Evolutionary conservation across 1,139 yeast species (phyloP).

Genomic region (Pichia norvegensis): DNA sequence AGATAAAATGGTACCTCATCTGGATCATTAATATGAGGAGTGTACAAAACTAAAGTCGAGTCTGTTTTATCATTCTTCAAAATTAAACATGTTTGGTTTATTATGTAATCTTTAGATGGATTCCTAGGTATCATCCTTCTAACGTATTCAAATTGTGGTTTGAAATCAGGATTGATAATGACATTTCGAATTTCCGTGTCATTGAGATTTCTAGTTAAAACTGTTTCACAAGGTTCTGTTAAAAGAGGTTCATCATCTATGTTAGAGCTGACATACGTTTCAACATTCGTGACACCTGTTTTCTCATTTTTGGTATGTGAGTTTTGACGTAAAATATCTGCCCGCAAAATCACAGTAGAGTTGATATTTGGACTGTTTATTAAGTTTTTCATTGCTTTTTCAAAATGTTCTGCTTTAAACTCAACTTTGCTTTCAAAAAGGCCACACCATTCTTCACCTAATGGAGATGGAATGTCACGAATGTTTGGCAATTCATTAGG

Average conservation of each 20-base stretch:
- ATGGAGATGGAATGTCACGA: conserved; percentile 32
- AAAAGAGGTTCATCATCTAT: conserved; percentile 26
- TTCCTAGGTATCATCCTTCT: conserved; percentile 83
- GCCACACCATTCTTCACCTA: conserved; percentile 66
- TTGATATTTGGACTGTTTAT: conserved; percentile 85
- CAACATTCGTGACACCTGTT: conserved; percentile 17
- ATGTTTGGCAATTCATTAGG: conserved; percentile 30
- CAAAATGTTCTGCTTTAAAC: conserved; percentile 49
- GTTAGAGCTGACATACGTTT: conserved; percentile 23
- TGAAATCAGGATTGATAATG: conserved; percentile 34
- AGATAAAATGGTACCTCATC: conserved; percentile 79
- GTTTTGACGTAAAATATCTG: conserved; percentile 66
- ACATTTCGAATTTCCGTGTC: conserved; percentile 47
- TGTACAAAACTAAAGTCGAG: conserved; percentile 55
- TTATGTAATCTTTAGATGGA: conserved; percentile 74
- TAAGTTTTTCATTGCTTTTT: conserved; percentile 70
- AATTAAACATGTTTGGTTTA: conserved; percentile 77
- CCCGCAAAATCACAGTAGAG: conserved; percentile 83
- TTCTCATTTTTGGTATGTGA: conserved; percentile 25
- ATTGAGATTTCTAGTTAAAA: conserved; percentile 42
- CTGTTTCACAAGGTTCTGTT: conserved; percentile 27
- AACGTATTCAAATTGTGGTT: conserved; percentile 48
- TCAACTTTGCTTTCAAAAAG: conserved; percentile 40
- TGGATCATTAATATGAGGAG: conserved; percentile 59
- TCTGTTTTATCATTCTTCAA: conserved; percentile 30